Evolutionary conservation across 2,329 filamentous ascomycete genomes (phyloP).

Genomic region (Hypoxylon sp.): DNA sequence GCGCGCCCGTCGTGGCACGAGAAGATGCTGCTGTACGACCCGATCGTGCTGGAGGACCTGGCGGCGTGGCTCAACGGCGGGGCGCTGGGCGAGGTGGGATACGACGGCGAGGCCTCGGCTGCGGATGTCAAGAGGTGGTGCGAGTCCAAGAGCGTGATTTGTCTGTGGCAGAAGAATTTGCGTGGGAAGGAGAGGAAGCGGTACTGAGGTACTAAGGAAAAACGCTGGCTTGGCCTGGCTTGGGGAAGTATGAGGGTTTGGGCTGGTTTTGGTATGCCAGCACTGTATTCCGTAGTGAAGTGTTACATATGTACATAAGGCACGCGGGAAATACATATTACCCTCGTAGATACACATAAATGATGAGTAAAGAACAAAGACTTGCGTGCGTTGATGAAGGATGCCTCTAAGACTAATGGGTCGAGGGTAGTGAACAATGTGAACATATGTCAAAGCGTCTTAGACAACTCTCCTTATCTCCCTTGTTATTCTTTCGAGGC

Average conservation of each 20-base stretch:
- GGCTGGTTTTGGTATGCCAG: too few species aligned
- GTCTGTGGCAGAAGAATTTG: conserved; percentile 73
- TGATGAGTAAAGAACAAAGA: background rate
- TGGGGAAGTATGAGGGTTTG: background rate
- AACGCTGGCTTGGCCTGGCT: background rate
- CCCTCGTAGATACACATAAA: background rate
- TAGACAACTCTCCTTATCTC: too few species aligned
- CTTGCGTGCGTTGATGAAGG: background rate
- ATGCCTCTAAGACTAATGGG: too few species aligned
- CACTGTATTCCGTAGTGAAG: background rate
- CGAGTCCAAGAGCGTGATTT: conserved; percentile 86
- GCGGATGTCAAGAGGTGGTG: conserved; percentile 88
- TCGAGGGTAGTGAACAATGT: too few species aligned
- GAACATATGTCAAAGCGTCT: too few species aligned
- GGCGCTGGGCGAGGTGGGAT: conserved; percentile 70
- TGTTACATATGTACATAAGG: too few species aligned
- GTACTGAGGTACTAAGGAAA: too few species aligned
- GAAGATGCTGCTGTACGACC: conserved; percentile 93
- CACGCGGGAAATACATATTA: too few species aligned
- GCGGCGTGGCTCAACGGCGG: conserved; percentile 84
- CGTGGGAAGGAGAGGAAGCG: conserved; percentile 67
- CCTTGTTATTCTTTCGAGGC: too few species aligned
- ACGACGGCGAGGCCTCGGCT: conserved; percentile 72
- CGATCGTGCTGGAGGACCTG: conserved; percentile 88
- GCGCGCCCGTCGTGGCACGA: conserved; percentile 81